These are phyloP conservation scores for Aspergillus flavus DNA, from an alignment of 2,329 filamentous ascomycete species.

Conservation along the genomic window DNA sequence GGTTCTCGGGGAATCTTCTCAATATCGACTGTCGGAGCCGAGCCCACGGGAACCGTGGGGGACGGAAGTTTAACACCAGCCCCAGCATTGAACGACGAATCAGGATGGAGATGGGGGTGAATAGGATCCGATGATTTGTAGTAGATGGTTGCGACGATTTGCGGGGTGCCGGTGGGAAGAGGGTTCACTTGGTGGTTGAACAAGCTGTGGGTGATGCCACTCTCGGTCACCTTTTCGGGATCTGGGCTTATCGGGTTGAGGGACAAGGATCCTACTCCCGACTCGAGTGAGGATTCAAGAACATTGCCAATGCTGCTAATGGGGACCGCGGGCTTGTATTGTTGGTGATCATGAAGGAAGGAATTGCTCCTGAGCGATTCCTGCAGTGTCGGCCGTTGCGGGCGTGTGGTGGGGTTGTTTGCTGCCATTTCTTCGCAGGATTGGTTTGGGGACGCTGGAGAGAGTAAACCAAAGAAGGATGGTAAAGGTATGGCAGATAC, in stretches of 20 bases:
- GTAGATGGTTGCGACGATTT: constrained; percentile 52
- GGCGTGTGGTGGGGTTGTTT: constrained; percentile 31
- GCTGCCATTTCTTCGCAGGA: constrained; percentile 31
- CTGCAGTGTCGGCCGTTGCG: constrained; percentile 45
- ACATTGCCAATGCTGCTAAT: constrained; percentile 41
- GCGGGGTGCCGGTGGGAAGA: constrained; percentile 43
- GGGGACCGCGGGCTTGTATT: constrained; percentile 46
- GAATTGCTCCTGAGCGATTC: constrained; percentile 47
- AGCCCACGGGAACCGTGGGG: constrained; percentile 47
- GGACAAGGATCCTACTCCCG: constrained; percentile 27
- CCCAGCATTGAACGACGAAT: constrained; percentile 42
- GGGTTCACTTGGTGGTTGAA: constrained; percentile 46
- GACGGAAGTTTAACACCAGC: constrained; percentile 43
- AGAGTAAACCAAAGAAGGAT: constrained; percentile 3
- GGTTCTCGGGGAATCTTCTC: constrained; percentile 58
- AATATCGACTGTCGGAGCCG: constrained; percentile 54
- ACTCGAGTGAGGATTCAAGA: constrained; percentile 33
- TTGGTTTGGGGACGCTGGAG: neutral
- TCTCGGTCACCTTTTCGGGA: constrained; percentile 46
- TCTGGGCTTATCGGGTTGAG: constrained; percentile 43
- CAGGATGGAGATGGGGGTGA: constrained; percentile 52
- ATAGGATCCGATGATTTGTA: constrained; percentile 49
- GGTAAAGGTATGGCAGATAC: neutral
- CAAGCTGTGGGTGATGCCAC: constrained; percentile 50
- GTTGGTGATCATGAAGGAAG: constrained; percentile 52